phyloP scores from a whole-genome alignment of 768 basidiomycete genomes.

The Boletus coccyginus region DNA sequence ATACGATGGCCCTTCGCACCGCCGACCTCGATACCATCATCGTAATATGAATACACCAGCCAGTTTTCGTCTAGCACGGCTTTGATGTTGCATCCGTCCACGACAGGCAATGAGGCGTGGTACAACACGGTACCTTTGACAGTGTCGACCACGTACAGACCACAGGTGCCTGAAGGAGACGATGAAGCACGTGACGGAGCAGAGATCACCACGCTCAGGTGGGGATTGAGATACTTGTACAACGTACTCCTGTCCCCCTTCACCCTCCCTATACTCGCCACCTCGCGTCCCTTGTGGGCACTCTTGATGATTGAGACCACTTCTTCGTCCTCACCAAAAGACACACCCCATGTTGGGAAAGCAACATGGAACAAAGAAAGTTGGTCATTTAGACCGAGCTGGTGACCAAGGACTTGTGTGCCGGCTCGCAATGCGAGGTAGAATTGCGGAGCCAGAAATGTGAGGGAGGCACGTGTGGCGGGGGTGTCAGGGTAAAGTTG shows the following conservation, averaged over 20 bases:
- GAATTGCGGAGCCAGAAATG: slow-evolving; percentile 41
- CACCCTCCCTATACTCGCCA: slow-evolving; percentile 82
- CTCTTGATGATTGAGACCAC: slow-evolving; percentile 53
- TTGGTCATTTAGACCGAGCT: slow-evolving; percentile 41
- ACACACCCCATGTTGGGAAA: slow-evolving; percentile 64
- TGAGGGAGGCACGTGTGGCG: slow-evolving; percentile 42
- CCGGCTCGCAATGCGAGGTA: slow-evolving; percentile 56
- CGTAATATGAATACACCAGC: slow-evolving; percentile 87
- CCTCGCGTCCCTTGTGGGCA: slow-evolving; percentile 39
- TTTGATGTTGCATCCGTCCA: slow-evolving; percentile 59
- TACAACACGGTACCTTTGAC: slow-evolving; percentile 78
- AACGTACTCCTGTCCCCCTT: slow-evolving; percentile 84
- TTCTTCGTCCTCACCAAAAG: slow-evolving; percentile 54
- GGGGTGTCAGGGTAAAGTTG: slow-evolving; percentile 66
- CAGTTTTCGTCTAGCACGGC: slow-evolving; percentile 83
- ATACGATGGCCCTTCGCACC: slow-evolving; percentile 66
- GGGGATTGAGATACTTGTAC: slow-evolving; percentile 93
- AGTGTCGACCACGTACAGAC: slow-evolving; percentile 75
- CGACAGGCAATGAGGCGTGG: slow-evolving; percentile 51
- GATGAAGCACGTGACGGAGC: slow-evolving; percentile 23
- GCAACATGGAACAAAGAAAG: slow-evolving; percentile 48
- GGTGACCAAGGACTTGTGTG: slow-evolving; percentile 56
- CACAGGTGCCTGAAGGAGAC: slow-evolving; percentile 40
- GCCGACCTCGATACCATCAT: slow-evolving; percentile 47
- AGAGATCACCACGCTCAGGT: slow-evolving; percentile 68